Base-by-base conservation (phyloP, 192 early-diverging fungal genomes). In the Allomyces javanicus region DNA sequence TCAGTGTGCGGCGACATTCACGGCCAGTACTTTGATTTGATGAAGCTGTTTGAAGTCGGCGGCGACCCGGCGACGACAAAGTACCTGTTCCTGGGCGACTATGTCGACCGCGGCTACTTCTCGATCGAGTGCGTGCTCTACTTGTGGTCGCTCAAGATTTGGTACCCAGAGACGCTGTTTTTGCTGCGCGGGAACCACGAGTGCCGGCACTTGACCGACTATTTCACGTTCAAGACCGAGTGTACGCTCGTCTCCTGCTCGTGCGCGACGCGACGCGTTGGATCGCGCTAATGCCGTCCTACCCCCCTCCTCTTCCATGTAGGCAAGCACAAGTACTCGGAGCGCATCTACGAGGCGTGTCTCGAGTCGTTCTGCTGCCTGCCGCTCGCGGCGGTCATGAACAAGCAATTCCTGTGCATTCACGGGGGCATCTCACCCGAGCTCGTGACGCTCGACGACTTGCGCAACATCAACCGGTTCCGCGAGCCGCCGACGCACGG, bases 11-110 rank as follows among this genome's bases (percentile, higher is more conserved):
- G 94, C 61, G 94, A 97, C 75, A 87, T 97, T 67, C 94, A 97
- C 73, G 94, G 94, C n/a, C 94, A 97, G 70, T 97, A 86, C 71
- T 97, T 86, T 72, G 94, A 97, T 75, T 75, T 97, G 71, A 89
- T 97, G 90, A 96, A 97, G 74, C 82, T 97, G 25, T 93, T 97
- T 78, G 93, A 96, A 71, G 92, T 97, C 10, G 94, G 94, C 50
- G 95, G 94, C 61, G 86, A 91, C 72, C 93, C 93, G 21, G 87
- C 85, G 1, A 85, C 81, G 27, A 97, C 94, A 3, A 78, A 88
- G 25, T 97, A 97, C 70, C 79, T 97, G 24, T 97, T 97, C 67
- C 72, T 97, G 66, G 94, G 94, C 33, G 94, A 97, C 72, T 97
- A 95, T 75, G 94, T 97, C 9, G 94, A 95, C 72, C 80, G 94